Evolutionary conservation across 805 yeast genomes (phyloP), one percentile per base, ranked within the genome.

Genomic region (Ogataea thermomethanolica): DNA sequence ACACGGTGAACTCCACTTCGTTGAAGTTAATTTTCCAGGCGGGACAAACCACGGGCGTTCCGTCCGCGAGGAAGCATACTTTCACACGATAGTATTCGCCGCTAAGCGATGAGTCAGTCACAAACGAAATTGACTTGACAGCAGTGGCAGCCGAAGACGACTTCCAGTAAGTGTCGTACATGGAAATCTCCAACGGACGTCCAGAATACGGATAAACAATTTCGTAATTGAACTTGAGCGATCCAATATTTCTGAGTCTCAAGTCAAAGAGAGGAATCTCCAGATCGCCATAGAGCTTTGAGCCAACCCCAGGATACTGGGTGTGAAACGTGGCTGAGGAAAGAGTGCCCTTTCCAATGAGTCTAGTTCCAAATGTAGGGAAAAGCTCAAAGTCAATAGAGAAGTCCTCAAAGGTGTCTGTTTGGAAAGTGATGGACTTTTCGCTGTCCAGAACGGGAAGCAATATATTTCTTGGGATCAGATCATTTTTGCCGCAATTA

Each of bases 81-180:
- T 75, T 77, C 13, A 86, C 64, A 33, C 84, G 74, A 29, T 80
- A 69, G 57, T 88, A 93, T 39, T 77, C 81, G 10, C 98, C 98
- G 17, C 81, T 75, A 38, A 93, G 67, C 1, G 97, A 89, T 0
- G 96, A 88, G 0, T 96, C 89, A 0, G 97, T 90, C 11, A 91
- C 95, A 56, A 87, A 79, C 10, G 93, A 81, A 29, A 81, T 71
- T 15, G 63, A 56, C 24, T 59, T 55, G 14, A 56, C 50, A 15
- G 54, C 46, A 7, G 50, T 55, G 1, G 58, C 53, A 7, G 58
- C 77, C 32, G 82, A 75, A 0, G 96, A 85, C 1, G 95, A 82
- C 62, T 90, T 93, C 99, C 99, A 91, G 64, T 91, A 91, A 0
- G 98, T 91, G 56, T 90, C 97, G 58, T 85, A 89, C 65, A 88